These are phyloP conservation scores for Hymenochaete sp. DNA, from an alignment of 1,284 basidiomycete genomes.

Conservation along the genomic window DNA sequence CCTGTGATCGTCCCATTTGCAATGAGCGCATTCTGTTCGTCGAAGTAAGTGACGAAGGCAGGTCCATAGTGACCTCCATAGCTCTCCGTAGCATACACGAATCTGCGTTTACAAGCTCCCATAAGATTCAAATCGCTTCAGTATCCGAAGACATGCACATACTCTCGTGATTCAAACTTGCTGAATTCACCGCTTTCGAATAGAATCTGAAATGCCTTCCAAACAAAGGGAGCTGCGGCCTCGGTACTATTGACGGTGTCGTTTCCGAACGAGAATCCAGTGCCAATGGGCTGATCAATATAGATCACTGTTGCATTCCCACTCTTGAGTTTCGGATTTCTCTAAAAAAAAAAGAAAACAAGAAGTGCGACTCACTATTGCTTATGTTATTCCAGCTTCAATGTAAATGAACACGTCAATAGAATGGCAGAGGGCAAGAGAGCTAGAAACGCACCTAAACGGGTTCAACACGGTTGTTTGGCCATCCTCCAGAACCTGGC, in stretches of 20 bases:
- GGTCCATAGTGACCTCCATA: conserved; percentile 66
- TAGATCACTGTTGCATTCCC: conserved; percentile 49
- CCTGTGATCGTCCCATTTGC: conserved; percentile 30
- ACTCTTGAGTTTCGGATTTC: neutral
- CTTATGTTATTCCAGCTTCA: conserved; percentile 62
- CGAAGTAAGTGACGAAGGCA: conserved; percentile 55
- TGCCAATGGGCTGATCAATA: conserved; percentile 67
- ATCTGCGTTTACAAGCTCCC: conserved; percentile 29
- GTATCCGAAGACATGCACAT: conserved; percentile 17
- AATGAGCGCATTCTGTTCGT: conserved; percentile 55
- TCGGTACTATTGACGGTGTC: conserved; percentile 48
- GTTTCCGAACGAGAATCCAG: conserved; percentile 56
- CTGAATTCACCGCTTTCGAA: conserved; percentile 55
- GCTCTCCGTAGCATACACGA: conserved; percentile 57
- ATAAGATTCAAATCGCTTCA: conserved; percentile 6
- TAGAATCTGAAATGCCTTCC: conserved; percentile 59
- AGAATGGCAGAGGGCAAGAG: neutral
- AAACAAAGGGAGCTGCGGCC: conserved; percentile 43
- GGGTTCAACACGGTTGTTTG: conserved; percentile 46
- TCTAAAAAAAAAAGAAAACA: neutral
- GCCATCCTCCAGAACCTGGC: conserved; percentile 45
- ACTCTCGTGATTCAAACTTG: conserved; percentile 51
- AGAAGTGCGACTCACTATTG: conserved; percentile 39
- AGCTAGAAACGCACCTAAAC: conserved; percentile 32
- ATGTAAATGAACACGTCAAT: conserved; percentile 14